Evolutionary conservation across 129 eudicot genomes (phyloP).

Genomic region (Tanacetum coccineum): DNA sequence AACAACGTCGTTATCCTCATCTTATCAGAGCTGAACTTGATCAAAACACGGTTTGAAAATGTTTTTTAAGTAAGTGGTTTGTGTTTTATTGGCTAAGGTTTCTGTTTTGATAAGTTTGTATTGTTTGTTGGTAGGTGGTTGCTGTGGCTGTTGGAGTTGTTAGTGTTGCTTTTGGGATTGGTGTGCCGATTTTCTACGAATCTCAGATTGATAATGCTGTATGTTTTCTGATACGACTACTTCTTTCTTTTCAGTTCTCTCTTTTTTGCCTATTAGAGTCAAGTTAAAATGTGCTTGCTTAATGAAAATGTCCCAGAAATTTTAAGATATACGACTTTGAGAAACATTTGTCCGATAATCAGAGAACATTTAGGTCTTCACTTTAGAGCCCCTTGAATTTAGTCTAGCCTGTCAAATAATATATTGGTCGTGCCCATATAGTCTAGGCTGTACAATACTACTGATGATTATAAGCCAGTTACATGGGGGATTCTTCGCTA

Average conservation of each 20-base stretch:
- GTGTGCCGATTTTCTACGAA: constrained; percentile 86
- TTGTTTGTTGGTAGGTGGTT: constrained; percentile 50
- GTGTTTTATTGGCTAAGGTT: background rate
- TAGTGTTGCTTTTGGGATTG: constrained; percentile 85
- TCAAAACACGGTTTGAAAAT: constrained; percentile 53
- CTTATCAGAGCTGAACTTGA: constrained; percentile 79
- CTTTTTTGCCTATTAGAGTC: background rate
- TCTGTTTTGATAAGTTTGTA: background rate
- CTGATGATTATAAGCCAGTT: too few relatives aligned
- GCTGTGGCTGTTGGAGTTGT: constrained; percentile 85
- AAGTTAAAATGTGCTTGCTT: background rate
- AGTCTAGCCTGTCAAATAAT: too few relatives aligned
- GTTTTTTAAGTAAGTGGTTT: background rate
- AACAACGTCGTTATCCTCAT: constrained; percentile 48
- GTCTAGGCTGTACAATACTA: too few relatives aligned
- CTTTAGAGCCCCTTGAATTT: too few relatives aligned
- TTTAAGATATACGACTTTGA: too few relatives aligned
- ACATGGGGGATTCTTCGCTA: too few relatives aligned
- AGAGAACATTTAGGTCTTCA: too few relatives aligned
- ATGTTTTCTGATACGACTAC: constrained; percentile 8
- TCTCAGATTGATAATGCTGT: constrained; percentile 88
- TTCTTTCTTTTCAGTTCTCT: background rate
- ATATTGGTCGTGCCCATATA: too few relatives aligned
- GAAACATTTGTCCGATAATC: too few relatives aligned
- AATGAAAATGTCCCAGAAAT: too few relatives aligned